Conservation (phyloP, 352 stramenopile genomes). For the Peronospora destructor region DNA sequence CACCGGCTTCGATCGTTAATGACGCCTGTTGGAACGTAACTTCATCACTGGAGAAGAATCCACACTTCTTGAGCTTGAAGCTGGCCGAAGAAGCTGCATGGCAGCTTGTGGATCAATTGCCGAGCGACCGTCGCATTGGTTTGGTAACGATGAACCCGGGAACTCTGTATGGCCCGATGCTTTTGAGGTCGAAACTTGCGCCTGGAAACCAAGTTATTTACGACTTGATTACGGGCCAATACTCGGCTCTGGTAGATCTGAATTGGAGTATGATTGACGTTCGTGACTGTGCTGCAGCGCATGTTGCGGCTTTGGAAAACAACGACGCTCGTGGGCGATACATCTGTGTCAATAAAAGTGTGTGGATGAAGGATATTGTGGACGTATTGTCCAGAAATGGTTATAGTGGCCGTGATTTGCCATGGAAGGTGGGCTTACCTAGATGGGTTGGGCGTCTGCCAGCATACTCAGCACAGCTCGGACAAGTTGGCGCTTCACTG, state of each 20-base stretch:
- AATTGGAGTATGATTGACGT: slow-evolving; percentile 87
- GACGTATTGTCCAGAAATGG: slow-evolving; percentile 79
- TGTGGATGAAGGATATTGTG: slow-evolving; percentile 87
- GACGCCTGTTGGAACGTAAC: slow-evolving; percentile 83
- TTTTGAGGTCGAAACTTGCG: slow-evolving; percentile 77
- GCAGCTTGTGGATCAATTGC: slow-evolving; percentile 83
- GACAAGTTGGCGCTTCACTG: slow-evolving; percentile 73
- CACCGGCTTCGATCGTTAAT: slow-evolving; percentile 72
- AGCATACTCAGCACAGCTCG: slow-evolving; percentile 78
- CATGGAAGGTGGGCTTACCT: slow-evolving; percentile 70
- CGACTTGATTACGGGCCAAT: slow-evolving; percentile 80
- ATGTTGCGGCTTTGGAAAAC: slow-evolving; percentile 79
- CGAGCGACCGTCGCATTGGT: slow-evolving; percentile 73
- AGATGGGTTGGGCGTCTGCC: slow-evolving; percentile 81
- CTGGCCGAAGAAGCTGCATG: slow-evolving; percentile 81
- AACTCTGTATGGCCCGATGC: slow-evolving; percentile 73
- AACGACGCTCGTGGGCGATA: slow-evolving; percentile 78
- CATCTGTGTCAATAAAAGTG: slow-evolving; percentile 77
- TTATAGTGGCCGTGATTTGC: slow-evolving; percentile 81
- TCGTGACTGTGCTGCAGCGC: slow-evolving; percentile 70
- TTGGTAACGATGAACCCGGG: slow-evolving; percentile 85
- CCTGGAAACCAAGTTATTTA: slow-evolving; percentile 85
- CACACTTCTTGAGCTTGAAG: slow-evolving; percentile 84
- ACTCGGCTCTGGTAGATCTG: slow-evolving; percentile 80
- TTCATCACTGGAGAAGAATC: slow-evolving; percentile 77